Evolutionary conservation across 805 yeast genomes (phyloP).

Genomic region (Wickerhamomyces subpelliculosus): DNA sequence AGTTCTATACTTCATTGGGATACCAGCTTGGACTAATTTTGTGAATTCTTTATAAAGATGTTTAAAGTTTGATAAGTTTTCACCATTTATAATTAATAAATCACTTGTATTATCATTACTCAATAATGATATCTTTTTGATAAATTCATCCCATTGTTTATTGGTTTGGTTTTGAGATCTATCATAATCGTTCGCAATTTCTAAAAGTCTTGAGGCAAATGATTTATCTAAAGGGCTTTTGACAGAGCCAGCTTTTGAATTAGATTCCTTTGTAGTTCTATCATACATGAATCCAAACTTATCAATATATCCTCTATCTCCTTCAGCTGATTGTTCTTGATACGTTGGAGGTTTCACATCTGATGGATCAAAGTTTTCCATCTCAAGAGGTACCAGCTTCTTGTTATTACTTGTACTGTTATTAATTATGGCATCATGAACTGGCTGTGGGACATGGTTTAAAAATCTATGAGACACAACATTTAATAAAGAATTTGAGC

Average conservation of each 20-base stretch:
- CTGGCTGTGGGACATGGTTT: constrained; percentile 16
- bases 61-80: constrained; percentile 21
- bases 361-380: constrained; percentile 28
- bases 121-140: constrained; percentile 25
- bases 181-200: constrained; percentile 36
- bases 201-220: constrained; percentile 14
- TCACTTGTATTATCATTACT: constrained; percentile 22
- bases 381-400: constrained; percentile 32
- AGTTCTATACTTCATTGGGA: constrained; percentile 41
- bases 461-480: constrained; percentile 14
- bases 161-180: constrained; percentile 30
- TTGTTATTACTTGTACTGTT: constrained; percentile 1
- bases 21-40: constrained; percentile 36
- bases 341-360: constrained; percentile 26
- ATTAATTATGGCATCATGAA: constrained; percentile 13
- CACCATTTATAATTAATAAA: constrained; percentile 34
- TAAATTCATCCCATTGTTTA: constrained; percentile 39
- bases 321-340: constrained; percentile 3
- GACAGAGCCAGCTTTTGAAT: background rate
- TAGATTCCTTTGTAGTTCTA: constrained; percentile 8
- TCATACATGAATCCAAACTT: constrained; percentile 43
- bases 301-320: constrained; percentile 28
- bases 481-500: constrained; percentile 3
- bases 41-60: constrained; percentile 24
- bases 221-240: constrained; percentile 1